phyloP scores from a whole-genome alignment of 345 rosid species.

The Salix udensis region DNA sequence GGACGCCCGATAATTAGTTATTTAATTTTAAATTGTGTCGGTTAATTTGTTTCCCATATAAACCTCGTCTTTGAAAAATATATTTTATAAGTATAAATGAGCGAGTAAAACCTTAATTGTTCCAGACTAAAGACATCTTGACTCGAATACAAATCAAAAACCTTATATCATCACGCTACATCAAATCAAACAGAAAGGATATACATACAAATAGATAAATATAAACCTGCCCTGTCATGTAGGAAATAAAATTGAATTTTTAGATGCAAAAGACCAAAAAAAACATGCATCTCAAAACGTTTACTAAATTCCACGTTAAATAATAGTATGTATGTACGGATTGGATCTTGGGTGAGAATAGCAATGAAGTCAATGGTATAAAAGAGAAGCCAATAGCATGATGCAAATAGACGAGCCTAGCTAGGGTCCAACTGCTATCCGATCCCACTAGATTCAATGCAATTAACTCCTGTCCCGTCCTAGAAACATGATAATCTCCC shows the following conservation, averaged over 20 bases:
- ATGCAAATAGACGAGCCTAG: neutral
- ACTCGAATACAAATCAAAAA: fast-evolving
- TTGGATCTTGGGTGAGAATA: neutral
- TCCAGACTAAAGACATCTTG: fast-evolving
- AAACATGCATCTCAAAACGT: too few species aligned
- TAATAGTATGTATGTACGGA: too few species aligned
- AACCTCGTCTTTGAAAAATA: too few species aligned
- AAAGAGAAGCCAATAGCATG: neutral
- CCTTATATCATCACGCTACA: fast-evolving
- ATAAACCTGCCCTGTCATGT: too few species aligned
- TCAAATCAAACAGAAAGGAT: too few species aligned
- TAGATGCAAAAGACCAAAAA: too few species aligned
- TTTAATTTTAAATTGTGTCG: neutral
- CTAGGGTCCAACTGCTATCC: neutral
- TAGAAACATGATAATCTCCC: neutral
- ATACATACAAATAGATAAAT: too few species aligned
- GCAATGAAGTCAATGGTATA: neutral
- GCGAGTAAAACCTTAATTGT: fast-evolving
- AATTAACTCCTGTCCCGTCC: slow-evolving; percentile 8
- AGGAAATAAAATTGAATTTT: too few species aligned
- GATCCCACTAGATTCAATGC: slow-evolving; percentile 40
- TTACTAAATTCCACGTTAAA: too few species aligned
- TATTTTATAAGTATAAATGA: too few species aligned
- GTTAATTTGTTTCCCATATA: too few species aligned
- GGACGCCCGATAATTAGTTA: neutral